A percentile compares a stretch with the other conserved stretches of the same genome.
Conservation (phyloP, 768 basidiomycete species). For the Sistotremastrum niveocremeum region DNA sequence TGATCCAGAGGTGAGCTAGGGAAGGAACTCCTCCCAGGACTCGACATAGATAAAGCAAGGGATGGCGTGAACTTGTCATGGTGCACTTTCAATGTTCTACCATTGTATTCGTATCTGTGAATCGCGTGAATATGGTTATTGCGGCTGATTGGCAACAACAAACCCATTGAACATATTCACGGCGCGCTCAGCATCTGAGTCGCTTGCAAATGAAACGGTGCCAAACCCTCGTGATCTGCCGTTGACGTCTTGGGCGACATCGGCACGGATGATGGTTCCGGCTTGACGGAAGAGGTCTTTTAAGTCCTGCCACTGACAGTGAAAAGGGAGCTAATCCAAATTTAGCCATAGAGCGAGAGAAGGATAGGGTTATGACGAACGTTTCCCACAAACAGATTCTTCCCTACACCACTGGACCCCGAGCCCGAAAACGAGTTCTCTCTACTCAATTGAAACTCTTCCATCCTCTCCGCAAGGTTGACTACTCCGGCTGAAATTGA, state of each 20-base stretch:
- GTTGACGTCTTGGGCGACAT: constrained; percentile 78
- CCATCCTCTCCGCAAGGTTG: background rate
- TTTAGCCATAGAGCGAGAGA: constrained; percentile 2
- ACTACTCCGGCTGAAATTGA: background rate
- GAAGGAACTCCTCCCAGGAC: constrained; percentile 8
- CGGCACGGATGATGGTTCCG: constrained; percentile 81
- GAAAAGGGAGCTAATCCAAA: constrained; percentile 62
- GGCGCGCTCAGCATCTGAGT: constrained; percentile 73
- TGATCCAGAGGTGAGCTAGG: constrained; percentile 6
- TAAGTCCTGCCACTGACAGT: constrained; percentile 95
- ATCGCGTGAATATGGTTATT: background rate
- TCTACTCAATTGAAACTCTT: background rate
- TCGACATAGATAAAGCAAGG: constrained; percentile 12
- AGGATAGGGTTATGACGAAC: constrained; percentile 31
- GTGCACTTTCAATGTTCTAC: constrained; percentile 78
- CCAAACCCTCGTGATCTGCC: constrained; percentile 89
- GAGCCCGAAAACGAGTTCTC: background rate
- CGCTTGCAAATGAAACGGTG: constrained; percentile 75
- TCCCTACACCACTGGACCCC: constrained; percentile 15
- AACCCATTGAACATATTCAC: constrained; percentile 86
- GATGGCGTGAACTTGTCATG: constrained; percentile 67
- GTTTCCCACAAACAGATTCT: constrained; percentile 77
- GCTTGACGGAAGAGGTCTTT: constrained; percentile 92
- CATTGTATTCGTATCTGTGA: constrained; percentile 74
- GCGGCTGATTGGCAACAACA: constrained; percentile 15